Percentiles rank a stretch among this genome's conserved stretches.
phyloP scores from a whole-genome alignment of 495 filamentous ascomycete genomes.

The Penicillium alfredii region DNA sequence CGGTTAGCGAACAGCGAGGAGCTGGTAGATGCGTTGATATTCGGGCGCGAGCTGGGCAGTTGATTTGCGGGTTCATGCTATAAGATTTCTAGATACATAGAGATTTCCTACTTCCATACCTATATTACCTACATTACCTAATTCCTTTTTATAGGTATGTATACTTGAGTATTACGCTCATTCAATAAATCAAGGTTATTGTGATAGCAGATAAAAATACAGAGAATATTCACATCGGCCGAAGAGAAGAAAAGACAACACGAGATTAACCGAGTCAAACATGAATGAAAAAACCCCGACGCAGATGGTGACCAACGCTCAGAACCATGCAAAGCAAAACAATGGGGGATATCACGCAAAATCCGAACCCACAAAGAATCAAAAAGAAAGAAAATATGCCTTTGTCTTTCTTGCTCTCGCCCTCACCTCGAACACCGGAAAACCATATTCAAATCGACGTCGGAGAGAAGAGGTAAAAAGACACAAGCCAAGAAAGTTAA shows the following conservation, averaged over 20 bases:
- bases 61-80: background rate
- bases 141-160: too few relatives aligned
- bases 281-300: conserved; percentile 2
- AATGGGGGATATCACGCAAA: conserved; percentile 31
- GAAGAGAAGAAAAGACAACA: conserved; percentile 9
- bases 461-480: conserved; percentile 5
- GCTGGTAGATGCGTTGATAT: conserved; percentile 44
- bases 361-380: conserved; percentile 18
- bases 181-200: conserved; percentile 5
- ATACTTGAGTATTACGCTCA: too few relatives aligned
- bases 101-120: too few relatives aligned
- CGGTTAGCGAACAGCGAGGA: conserved; percentile 38
- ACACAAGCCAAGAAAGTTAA: conserved; percentile 4
- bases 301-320: conserved; percentile 20
- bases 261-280: conserved; percentile 4
- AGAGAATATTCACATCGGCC: conserved; percentile 15
- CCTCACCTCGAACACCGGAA: too few relatives aligned
- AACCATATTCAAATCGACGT: conserved; percentile 7
- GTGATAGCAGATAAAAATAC: background rate
- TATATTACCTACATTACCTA: too few relatives aligned
- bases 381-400: too few relatives aligned
- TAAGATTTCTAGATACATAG: conserved; percentile 3
- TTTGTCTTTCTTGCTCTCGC: too few relatives aligned
- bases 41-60: conserved; percentile 33
- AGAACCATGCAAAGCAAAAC: conserved; percentile 29